phyloP scores from a whole-genome alignment of 2,329 filamentous ascomycete species.

The Botrytis tulipae region DNA sequence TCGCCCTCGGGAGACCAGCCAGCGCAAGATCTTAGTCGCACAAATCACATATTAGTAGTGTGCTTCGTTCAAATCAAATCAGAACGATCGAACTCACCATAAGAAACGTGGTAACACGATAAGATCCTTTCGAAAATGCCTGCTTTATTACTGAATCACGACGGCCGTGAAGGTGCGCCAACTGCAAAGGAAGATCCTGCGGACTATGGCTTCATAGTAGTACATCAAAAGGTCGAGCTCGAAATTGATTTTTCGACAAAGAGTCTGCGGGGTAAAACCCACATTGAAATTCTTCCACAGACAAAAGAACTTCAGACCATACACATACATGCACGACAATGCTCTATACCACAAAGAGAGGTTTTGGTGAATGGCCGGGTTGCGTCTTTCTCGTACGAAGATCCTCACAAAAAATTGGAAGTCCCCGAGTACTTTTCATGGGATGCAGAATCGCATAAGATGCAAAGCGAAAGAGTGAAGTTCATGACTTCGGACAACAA shows the following conservation, averaged over 20 bases:
- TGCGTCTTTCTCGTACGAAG: conserved; percentile 41
- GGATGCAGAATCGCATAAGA: conserved; percentile 71
- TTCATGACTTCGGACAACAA: conserved; percentile 35
- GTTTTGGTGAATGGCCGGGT: conserved; percentile 50
- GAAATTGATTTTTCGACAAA: conserved; percentile 82
- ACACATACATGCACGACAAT: conserved; percentile 61
- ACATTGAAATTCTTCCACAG: conserved; percentile 67
- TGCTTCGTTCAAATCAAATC: background rate
- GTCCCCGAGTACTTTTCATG: conserved; percentile 60
- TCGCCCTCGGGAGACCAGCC: conserved; percentile 5
- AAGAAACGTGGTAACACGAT: background rate
- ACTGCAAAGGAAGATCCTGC: conserved; percentile 21
- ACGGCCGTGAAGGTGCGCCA: conserved; percentile 23
- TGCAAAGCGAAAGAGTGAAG: conserved; percentile 66
- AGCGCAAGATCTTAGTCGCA: conserved; percentile 1
- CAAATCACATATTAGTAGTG: background rate
- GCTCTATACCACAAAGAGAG: conserved; percentile 53
- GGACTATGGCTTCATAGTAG: conserved; percentile 50
- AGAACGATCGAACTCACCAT: background rate
- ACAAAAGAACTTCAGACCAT: conserved; percentile 57
- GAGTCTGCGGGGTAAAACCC: conserved; percentile 72
- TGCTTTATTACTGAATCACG: conserved; percentile 32
- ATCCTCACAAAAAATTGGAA: conserved; percentile 66
- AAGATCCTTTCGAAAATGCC: conserved; percentile 28
- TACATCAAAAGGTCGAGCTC: conserved; percentile 84